Evolutionary conservation across 257 asterid genomes (phyloP).

Genomic region (Solanum etuberosum): DNA sequence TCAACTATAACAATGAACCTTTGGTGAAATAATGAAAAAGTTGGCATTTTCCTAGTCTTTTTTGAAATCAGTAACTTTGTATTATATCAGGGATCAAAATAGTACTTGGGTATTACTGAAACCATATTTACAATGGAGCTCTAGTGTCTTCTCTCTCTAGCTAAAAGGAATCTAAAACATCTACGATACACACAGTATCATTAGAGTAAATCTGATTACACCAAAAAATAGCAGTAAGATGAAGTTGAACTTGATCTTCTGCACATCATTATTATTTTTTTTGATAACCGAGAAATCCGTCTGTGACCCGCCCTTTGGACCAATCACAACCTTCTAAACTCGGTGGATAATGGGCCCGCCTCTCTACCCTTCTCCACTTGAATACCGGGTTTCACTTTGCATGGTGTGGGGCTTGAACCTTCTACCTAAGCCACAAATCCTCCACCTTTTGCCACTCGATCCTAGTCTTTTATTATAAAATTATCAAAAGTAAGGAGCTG

Average conservation of each 20-base stretch:
- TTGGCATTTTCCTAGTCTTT: background rate
- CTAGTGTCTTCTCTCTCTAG: background rate
- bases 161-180: background rate
- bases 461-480: background rate
- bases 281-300: no score
- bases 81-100: background rate
- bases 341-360: no score
- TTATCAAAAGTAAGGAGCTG: background rate
- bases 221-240: background rate
- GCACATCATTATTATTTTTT: background rate
- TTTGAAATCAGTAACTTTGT: background rate
- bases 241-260: background rate
- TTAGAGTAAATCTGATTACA: background rate
- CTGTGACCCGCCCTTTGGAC: no score
- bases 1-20: background rate
- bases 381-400: rapidly evolving
- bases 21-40: background rate
- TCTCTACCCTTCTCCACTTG: no score
- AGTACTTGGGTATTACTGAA: background rate
- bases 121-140: background rate
- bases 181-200: background rate
- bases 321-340: no score
- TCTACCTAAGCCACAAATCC: no score
- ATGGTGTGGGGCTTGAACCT: no score
- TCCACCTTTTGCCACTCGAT: no score